Conservation (phyloP, 352 stramenopile genomes). For the Aphanomyces euteiches region DNA sequence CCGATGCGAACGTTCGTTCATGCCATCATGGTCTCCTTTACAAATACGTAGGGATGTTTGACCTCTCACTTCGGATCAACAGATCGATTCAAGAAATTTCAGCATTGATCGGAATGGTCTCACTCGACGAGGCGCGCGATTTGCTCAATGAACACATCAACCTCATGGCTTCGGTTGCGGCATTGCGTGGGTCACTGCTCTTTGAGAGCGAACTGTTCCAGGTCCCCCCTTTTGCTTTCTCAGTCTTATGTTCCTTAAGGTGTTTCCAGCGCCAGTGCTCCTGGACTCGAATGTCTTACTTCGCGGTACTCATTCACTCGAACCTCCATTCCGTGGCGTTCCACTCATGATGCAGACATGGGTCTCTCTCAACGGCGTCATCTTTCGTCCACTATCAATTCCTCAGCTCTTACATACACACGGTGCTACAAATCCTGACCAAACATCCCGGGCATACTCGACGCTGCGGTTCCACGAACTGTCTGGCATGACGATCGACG, state of each 20-base stretch:
- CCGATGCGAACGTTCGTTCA: slow-evolving; percentile 54
- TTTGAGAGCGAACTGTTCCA: slow-evolving; percentile 84
- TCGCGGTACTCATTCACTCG: slow-evolving; percentile 55
- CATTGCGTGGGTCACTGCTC: slow-evolving; percentile 65
- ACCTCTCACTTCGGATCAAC: slow-evolving; percentile 83
- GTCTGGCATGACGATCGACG: slow-evolving; percentile 78
- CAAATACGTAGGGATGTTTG: slow-evolving; percentile 53
- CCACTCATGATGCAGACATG: slow-evolving; percentile 85
- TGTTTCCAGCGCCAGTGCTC: slow-evolving; percentile 75
- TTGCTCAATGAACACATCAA: slow-evolving; percentile 83
- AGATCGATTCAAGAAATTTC: slow-evolving; percentile 85
- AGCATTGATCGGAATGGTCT: slow-evolving; percentile 75
- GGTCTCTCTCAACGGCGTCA: slow-evolving; percentile 73
- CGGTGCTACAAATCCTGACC: not conserved
- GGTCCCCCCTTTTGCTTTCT: slow-evolving; percentile 10
- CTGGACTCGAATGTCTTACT: slow-evolving; percentile 75
- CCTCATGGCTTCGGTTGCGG: slow-evolving; percentile 75
- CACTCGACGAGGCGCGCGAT: slow-evolving; percentile 63
- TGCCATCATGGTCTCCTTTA: not conserved
- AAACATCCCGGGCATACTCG: slow-evolving; percentile 35
- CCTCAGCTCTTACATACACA: slow-evolving; percentile 50
- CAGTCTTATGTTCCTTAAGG: slow-evolving; percentile 28
- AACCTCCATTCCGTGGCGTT: slow-evolving; percentile 53
- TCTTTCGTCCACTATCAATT: slow-evolving; percentile 71
- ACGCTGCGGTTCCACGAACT: slow-evolving; percentile 72